A percentile compares a stretch with the other conserved stretches of the same genome.
Evolutionary conservation across 495 filamentous ascomycete genomes (phyloP).

Genomic region (Trichocladium uniseriatum): DNA sequence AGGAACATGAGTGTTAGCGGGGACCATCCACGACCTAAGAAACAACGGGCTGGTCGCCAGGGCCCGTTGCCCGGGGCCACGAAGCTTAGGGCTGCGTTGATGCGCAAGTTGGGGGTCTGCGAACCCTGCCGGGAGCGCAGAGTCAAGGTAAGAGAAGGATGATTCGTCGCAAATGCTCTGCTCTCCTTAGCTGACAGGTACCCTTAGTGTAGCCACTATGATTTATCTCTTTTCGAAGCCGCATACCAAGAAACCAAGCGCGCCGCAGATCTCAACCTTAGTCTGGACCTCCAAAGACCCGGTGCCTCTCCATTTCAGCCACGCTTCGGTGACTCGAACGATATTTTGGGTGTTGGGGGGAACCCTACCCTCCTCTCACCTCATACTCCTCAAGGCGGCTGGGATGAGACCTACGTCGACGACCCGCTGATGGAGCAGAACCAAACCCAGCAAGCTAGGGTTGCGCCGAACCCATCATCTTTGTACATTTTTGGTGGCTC

Average conservation of each 20-base stretch:
- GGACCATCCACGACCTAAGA: background rate
- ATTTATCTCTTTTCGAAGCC: constrained; percentile 4
- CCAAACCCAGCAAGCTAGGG: background rate
- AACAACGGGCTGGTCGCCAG: constrained; percentile 9
- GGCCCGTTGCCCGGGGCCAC: constrained; percentile 10
- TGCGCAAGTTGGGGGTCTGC: constrained; percentile 24
- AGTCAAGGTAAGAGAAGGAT: constrained; percentile 14
- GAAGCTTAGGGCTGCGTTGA: constrained; percentile 17
- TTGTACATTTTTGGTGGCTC: background rate
- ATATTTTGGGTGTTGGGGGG: constrained; percentile 5
- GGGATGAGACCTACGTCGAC: background rate
- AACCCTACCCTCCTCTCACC: background rate
- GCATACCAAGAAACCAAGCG: constrained; percentile 1
- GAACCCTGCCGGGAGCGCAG: constrained; percentile 15
- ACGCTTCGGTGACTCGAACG: background rate
- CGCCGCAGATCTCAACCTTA: background rate
- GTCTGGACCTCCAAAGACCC: background rate
- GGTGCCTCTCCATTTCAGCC: background rate
- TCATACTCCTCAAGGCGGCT: background rate
- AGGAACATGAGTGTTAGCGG: constrained; percentile 3
- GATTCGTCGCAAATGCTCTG: background rate
- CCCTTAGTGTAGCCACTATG: constrained; percentile 6
- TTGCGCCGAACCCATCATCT: background rate
- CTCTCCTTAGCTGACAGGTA: background rate
- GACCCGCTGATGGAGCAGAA: background rate